phyloP scores from a whole-genome alignment of 768 basidiomycete genomes.

The Suillus placidus region DNA sequence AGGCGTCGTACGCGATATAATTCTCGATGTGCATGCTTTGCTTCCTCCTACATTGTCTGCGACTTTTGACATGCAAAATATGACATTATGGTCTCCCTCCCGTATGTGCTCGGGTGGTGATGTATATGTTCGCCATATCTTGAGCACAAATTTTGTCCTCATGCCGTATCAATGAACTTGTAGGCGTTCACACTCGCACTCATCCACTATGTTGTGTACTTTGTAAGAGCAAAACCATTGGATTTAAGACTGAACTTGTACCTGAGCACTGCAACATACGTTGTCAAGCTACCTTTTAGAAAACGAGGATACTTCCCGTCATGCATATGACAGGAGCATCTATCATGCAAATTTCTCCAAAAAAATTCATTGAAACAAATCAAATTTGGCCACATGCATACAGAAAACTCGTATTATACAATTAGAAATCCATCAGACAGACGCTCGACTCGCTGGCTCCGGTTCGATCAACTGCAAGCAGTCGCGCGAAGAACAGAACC shows the following conservation, averaged over 20 bases:
- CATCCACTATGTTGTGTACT: conserved; percentile 19
- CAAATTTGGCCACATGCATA: no score
- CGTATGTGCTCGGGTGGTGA: neutral
- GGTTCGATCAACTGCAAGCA: conserved; percentile 27
- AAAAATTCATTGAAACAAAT: no score
- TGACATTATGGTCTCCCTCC: conserved; percentile 15
- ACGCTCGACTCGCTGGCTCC: conserved; percentile 41
- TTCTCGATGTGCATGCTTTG: conserved; percentile 24
- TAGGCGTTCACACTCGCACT: neutral
- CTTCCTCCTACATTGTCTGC: conserved; percentile 19
- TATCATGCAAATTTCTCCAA: no score
- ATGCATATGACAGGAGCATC: no score
- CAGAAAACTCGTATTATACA: neutral
- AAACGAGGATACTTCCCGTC: no score
- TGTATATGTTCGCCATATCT: neutral
- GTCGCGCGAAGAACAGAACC: conserved; percentile 24
- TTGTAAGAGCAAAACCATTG: conserved; percentile 23
- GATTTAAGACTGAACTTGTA: conserved; percentile 14
- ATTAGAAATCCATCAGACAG: conserved; percentile 43
- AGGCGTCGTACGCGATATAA: conserved; percentile 12
- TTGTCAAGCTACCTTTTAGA: neutral
- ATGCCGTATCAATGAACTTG: neutral
- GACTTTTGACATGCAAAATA: conserved; percentile 25
- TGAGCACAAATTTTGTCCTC: neutral
- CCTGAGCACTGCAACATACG: no score